Evolutionary conservation across 495 filamentous ascomycete species (phyloP).

Genomic region (Tuber indicum): DNA sequence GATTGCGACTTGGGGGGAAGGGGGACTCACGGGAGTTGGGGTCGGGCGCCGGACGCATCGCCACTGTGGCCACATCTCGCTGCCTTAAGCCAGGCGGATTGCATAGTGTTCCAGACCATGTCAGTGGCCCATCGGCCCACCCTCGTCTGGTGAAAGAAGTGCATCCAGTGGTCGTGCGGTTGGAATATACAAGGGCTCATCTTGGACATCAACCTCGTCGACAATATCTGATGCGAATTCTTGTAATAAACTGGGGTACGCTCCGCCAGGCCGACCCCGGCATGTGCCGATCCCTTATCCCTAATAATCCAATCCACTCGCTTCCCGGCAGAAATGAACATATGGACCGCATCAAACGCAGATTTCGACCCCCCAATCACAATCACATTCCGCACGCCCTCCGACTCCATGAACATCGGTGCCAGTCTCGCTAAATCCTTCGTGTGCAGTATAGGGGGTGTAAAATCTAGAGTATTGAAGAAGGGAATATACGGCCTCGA

Average conservation of each 20-base stretch:
- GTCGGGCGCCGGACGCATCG: conserved; percentile 18
- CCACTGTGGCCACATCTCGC: conserved; percentile 27
- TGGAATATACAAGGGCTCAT: conserved; percentile 61
- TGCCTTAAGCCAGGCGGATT: conserved; percentile 26
- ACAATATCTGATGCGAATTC: conserved; percentile 37
- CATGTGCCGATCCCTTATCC: conserved; percentile 64
- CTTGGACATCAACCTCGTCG: conserved; percentile 59
- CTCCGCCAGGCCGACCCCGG: conserved; percentile 52
- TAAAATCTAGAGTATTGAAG: conserved; percentile 49
- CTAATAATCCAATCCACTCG: conserved; percentile 75
- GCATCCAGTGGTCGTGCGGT: conserved; percentile 51
- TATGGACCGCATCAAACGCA: conserved; percentile 69
- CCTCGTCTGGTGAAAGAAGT: conserved; percentile 60
- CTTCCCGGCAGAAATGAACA: conserved; percentile 57
- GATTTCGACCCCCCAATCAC: conserved; percentile 71
- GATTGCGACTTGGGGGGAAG: not conserved
- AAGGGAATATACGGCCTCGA: conserved; percentile 54
- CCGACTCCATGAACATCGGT: conserved; percentile 38
- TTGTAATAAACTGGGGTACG: conserved; percentile 31
- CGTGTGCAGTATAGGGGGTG: conserved; percentile 58
- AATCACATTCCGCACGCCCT: conserved; percentile 47
- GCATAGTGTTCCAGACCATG: conserved; percentile 54
- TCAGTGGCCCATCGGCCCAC: conserved; percentile 64
- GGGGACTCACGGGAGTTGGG: conserved; percentile 27
- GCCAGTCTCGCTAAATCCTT: conserved; percentile 51